Percentiles rank a stretch among this genome's conserved stretches.
Evolutionary conservation across 2,329 filamentous ascomycete species (phyloP).

Genomic region (Colletotrichum tropicicola): DNA sequence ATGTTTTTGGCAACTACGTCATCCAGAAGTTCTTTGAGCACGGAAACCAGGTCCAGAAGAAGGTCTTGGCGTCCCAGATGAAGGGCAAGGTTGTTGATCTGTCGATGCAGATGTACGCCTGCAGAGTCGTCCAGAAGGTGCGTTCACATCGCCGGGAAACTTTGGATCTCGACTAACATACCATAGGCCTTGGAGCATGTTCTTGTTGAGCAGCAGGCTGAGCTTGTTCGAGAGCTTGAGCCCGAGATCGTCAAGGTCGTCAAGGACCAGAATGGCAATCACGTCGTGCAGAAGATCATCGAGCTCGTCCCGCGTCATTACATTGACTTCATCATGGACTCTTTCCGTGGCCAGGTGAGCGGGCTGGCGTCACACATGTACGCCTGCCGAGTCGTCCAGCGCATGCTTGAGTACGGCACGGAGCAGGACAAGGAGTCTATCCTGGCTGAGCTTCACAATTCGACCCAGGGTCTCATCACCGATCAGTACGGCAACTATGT

Average conservation of each 20-base stretch:
- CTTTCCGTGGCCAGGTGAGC: conserved; percentile 79
- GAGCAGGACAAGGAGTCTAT: conserved; percentile 76
- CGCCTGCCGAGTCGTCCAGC: conserved; percentile 92
- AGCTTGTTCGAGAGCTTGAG: conserved; percentile 84
- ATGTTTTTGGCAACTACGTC: conserved; percentile 98
- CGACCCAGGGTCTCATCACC: conserved; percentile 76
- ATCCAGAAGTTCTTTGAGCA: conserved; percentile 98
- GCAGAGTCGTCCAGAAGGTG: conserved; percentile 94
- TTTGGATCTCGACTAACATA: neutral
- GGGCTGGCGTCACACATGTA: conserved; percentile 81
- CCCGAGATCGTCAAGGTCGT: conserved; percentile 79
- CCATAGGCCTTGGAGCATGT: conserved; percentile 85
- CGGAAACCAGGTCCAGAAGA: conserved; percentile 93
- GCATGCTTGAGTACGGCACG: conserved; percentile 85
- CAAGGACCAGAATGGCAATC: conserved; percentile 91
- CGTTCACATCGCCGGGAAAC: conserved; percentile 30
- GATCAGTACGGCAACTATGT: conserved; percentile 98
- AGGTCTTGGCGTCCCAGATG: conserved; percentile 85
- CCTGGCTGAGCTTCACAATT: conserved; percentile 80
- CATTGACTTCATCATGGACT: conserved; percentile 85
- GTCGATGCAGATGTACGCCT: conserved; percentile 91
- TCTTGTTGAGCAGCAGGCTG: conserved; percentile 88
- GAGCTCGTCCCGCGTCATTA: conserved; percentile 80
- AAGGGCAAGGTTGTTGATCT: conserved; percentile 82
- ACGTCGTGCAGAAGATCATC: conserved; percentile 95